A percentile compares a stretch with the other conserved stretches of the same genome.
These are phyloP conservation scores for Cornus controversa DNA, from an alignment of 148 eudicot species.

Conservation along the genomic window DNA sequence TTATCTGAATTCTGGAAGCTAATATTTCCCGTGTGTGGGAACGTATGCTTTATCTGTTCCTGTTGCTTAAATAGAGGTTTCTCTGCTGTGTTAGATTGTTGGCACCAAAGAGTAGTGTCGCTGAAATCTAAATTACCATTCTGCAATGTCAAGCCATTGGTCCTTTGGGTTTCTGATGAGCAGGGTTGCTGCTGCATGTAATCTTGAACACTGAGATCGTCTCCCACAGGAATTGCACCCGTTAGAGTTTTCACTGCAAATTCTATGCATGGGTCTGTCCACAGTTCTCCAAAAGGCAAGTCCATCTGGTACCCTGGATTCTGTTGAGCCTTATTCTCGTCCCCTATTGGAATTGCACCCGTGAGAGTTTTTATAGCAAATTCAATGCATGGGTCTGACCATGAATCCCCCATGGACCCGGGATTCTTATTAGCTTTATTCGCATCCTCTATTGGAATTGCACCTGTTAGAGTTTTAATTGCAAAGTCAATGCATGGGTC, in stretches of 20 bases:
- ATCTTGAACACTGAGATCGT: slow-evolving; percentile 11
- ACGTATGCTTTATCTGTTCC: background rate
- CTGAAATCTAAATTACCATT: slow-evolving; percentile 3
- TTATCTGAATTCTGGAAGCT: slow-evolving; percentile 14
- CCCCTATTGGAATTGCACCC: slow-evolving; percentile 24
- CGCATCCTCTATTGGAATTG: slow-evolving; percentile 32
- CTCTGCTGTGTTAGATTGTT: background rate
- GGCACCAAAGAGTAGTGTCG: slow-evolving; percentile 4
- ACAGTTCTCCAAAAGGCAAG: background rate
- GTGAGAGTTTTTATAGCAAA: slow-evolving; percentile 57
- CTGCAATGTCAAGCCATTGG: too few relatives aligned
- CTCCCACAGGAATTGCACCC: slow-evolving; percentile 28
- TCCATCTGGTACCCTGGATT: slow-evolving; percentile 2
- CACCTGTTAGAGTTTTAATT: slow-evolving; percentile 74
- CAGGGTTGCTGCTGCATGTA: slow-evolving; percentile 20
- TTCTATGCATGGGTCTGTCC: slow-evolving; percentile 44
- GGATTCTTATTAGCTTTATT: slow-evolving; percentile 4
- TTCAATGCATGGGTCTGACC: slow-evolving; percentile 45
- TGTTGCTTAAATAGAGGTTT: slow-evolving; percentile 1
- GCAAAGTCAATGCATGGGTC: slow-evolving; percentile 97
- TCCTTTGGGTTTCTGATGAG: slow-evolving; percentile 6
- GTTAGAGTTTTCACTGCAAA: slow-evolving; percentile 60
- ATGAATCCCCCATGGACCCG: slow-evolving; percentile 17
- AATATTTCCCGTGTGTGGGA: slow-evolving; percentile 2
- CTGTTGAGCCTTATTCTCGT: slow-evolving; percentile 2